Conservation (phyloP, 2,329 filamentous ascomycete genomes). For the Xylariaceae sp. region DNA sequence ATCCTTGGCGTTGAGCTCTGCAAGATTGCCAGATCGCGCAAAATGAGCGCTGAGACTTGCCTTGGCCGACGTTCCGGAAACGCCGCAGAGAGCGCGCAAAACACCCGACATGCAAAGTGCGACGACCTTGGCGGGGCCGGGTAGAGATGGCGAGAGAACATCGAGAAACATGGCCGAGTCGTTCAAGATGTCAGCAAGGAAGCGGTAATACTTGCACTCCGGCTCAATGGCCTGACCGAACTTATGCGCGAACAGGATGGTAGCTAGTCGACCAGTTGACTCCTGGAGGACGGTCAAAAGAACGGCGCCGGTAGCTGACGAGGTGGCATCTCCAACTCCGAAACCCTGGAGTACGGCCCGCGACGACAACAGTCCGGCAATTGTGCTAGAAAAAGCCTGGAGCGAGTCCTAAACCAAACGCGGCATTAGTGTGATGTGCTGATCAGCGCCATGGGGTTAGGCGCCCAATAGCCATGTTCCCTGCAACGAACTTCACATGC, state of each 20-base stretch:
- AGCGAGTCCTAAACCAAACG: constrained; percentile 55
- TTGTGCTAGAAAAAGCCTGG: constrained; percentile 78
- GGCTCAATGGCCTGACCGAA: constrained; percentile 79
- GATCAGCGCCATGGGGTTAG: background rate
- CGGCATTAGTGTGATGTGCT: background rate
- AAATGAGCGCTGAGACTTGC: constrained; percentile 90
- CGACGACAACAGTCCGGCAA: constrained; percentile 72
- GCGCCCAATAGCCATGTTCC: background rate
- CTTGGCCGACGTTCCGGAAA: constrained; percentile 84
- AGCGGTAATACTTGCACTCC: constrained; percentile 84
- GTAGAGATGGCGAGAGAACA: constrained; percentile 67
- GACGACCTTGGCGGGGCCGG: constrained; percentile 40
- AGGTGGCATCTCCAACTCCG: constrained; percentile 76
- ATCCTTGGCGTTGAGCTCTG: constrained; percentile 85
- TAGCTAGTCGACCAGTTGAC: constrained; percentile 72
- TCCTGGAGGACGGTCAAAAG: constrained; percentile 80
- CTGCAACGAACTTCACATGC: background rate
- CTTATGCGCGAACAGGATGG: constrained; percentile 78
- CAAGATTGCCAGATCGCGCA: constrained; percentile 77
- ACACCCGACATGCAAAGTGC: constrained; percentile 47
- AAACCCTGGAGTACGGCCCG: constrained; percentile 73
- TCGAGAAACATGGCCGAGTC: constrained; percentile 83
- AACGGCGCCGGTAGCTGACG: constrained; percentile 73
- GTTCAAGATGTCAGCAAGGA: constrained; percentile 84
- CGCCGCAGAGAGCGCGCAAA: constrained; percentile 67